These are phyloP conservation scores for Erythrophleum fordii DNA, from an alignment of 306 rosid genomes.

Conservation along the genomic window DNA sequence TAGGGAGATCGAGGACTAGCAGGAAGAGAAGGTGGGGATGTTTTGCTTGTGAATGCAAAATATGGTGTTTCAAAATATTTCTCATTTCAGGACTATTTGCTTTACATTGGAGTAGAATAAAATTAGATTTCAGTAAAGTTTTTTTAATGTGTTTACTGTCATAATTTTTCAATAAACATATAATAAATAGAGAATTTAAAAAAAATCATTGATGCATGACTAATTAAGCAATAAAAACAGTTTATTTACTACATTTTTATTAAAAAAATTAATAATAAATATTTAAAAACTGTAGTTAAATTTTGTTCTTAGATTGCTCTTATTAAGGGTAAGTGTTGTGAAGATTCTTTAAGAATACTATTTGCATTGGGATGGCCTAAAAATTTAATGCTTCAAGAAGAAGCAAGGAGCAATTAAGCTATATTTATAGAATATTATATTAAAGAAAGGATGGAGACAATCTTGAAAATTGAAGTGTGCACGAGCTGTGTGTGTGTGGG, in stretches of 20 bases:
- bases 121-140: no score
- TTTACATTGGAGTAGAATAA: neutral
- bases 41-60: slow-evolving; percentile 78
- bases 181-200: no score
- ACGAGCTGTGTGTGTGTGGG: neutral
- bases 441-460: slow-evolving; percentile 19
- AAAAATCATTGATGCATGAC: no score
- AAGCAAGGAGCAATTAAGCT: slow-evolving; percentile 32
- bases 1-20: neutral
- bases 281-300: no score
- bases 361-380: slow-evolving; percentile 46
- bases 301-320: slow-evolving; percentile 34
- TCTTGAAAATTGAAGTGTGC: slow-evolving; percentile 60
- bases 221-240: no score
- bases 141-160: no score
- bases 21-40: slow-evolving; percentile 46
- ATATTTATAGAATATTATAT: no score
- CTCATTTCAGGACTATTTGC: neutral
- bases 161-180: no score
- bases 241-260: no score
- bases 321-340: no score
- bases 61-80: slow-evolving; percentile 39
- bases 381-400: slow-evolving; percentile 45
- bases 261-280: no score
- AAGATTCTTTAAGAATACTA: slow-evolving; percentile 23